A percentile compares a stretch with the other conserved stretches of the same genome.
phyloP scores from a whole-genome alignment of 2,329 filamentous ascomycete genomes.

The Fusarium buxicola region DNA sequence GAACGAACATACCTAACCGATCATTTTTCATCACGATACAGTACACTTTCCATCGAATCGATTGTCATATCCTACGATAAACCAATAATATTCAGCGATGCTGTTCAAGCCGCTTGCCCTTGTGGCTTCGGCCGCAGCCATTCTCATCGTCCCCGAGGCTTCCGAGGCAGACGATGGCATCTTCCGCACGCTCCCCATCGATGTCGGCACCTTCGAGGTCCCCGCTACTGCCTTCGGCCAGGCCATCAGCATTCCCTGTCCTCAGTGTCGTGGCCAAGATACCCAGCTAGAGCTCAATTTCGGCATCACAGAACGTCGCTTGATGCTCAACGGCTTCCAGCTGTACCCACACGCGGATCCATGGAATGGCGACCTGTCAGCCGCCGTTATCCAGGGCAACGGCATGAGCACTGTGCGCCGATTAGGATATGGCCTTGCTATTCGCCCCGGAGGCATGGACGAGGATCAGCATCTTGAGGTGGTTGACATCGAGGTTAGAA shows the following conservation, averaged over 20 bases:
- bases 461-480: slow-evolving; percentile 64
- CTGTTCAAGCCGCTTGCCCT: slow-evolving; percentile 49
- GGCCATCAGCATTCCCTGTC: slow-evolving; percentile 63
- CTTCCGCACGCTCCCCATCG: slow-evolving; percentile 55
- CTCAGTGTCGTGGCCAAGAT: slow-evolving; percentile 61
- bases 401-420: slow-evolving; percentile 51
- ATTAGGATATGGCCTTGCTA: slow-evolving; percentile 63
- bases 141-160: slow-evolving; percentile 66
- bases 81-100: slow-evolving; percentile 41
- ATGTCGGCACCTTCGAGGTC: slow-evolving; percentile 52
- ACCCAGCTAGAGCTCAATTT: slow-evolving; percentile 66
- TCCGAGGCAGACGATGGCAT: slow-evolving; percentile 56
- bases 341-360: slow-evolving; percentile 67
- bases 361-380: slow-evolving; percentile 57
- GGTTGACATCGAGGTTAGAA: slow-evolving; percentile 65
- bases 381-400: slow-evolving; percentile 58
- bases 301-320: slow-evolving; percentile 58
- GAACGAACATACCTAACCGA: too few relatives aligned
- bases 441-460: slow-evolving; percentile 58
- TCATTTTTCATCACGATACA: not conserved
- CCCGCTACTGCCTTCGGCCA: slow-evolving; percentile 51
- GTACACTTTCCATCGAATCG: not conserved
- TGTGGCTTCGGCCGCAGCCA: slow-evolving; percentile 55
- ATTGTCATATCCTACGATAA: not conserved
- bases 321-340: slow-evolving; percentile 70